These are phyloP conservation scores for Scheffersomyces stambukii DNA, from an alignment of 1,139 yeast species.

Conservation along the genomic window DNA sequence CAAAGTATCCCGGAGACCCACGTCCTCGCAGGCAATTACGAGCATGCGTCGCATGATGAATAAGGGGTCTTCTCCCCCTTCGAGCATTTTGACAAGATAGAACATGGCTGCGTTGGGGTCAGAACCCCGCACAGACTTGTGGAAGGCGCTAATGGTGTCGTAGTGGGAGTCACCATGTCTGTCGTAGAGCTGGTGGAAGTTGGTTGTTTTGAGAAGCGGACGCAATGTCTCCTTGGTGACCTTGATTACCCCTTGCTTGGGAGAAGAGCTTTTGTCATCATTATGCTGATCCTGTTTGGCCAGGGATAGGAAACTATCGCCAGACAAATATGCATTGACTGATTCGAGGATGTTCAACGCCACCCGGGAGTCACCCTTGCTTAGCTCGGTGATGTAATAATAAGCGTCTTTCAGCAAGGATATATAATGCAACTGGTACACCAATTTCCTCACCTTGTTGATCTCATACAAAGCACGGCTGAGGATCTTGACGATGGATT, in stretches of 20 bases:
- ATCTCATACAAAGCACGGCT: slow-evolving; percentile 58
- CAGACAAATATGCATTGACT: slow-evolving; percentile 39
- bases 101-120: slow-evolving; percentile 87
- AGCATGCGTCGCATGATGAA: slow-evolving; percentile 92
- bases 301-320: slow-evolving; percentile 20
- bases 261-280: slow-evolving; percentile 12
- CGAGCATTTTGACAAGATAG: slow-evolving; percentile 80
- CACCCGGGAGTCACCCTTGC: slow-evolving; percentile 87
- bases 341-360: slow-evolving; percentile 72
- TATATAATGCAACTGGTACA: slow-evolving; percentile 39
- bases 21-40: slow-evolving; percentile 86
- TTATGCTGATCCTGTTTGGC: slow-evolving; percentile 17
- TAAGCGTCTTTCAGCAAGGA: slow-evolving; percentile 55
- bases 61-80: slow-evolving; percentile 91
- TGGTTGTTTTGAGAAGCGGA: slow-evolving; percentile 31
- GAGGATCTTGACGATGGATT: slow-evolving; percentile 57
- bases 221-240: slow-evolving; percentile 33
- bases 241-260: slow-evolving; percentile 25
- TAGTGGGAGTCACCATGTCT: slow-evolving; percentile 88
- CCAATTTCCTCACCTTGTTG: slow-evolving; percentile 51
- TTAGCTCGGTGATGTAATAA: slow-evolving; percentile 67
- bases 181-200: slow-evolving; percentile 69
- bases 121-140: slow-evolving; percentile 83
- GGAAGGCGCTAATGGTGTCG: slow-evolving; percentile 92
- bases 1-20: slow-evolving; percentile 77